These are phyloP conservation scores for Forsythia suspensa DNA, from an alignment of 257 asterid species.

Conservation along the genomic window DNA sequence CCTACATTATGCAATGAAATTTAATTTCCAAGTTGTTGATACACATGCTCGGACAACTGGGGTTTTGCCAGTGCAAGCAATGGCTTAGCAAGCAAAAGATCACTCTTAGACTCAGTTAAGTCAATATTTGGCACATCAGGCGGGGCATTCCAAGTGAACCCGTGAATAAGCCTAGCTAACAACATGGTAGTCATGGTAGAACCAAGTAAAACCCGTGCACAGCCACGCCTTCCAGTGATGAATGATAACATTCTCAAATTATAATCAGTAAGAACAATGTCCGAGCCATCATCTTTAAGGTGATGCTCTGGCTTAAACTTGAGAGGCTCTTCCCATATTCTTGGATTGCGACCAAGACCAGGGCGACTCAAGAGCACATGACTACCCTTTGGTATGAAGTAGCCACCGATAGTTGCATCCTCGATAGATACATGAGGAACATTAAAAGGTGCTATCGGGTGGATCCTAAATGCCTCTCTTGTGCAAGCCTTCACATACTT, in stretches of 20 bases:
- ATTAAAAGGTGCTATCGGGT: conserved; percentile 26
- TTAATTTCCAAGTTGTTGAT: background rate
- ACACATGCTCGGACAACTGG: background rate
- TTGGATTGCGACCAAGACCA: conserved; percentile 38
- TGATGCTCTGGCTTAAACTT: conserved; percentile 32
- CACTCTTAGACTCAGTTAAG: background rate
- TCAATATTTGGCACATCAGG: background rate
- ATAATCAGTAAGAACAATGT: conserved; percentile 9
- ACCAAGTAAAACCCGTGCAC: background rate
- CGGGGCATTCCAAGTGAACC: background rate
- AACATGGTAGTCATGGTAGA: conserved; percentile 10
- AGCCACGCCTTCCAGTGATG: conserved; percentile 32
- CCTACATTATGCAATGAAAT: background rate
- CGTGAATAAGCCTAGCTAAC: conserved; percentile 16
- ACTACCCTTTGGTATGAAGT: conserved; percentile 37
- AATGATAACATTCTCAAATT: conserved; percentile 27
- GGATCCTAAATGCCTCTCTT: conserved; percentile 32
- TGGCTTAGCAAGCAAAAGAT: conserved; percentile 1
- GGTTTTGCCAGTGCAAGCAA: background rate
- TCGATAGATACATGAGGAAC: conserved; percentile 16
- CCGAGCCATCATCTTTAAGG: background rate
- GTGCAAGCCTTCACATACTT: conserved; percentile 24
- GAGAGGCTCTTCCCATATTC: conserved; percentile 29
- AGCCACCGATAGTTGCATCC: conserved; percentile 20
- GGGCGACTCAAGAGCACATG: conserved; percentile 28